Conservation (phyloP, 306 rosid genomes). For the Malus orientalis region DNA sequence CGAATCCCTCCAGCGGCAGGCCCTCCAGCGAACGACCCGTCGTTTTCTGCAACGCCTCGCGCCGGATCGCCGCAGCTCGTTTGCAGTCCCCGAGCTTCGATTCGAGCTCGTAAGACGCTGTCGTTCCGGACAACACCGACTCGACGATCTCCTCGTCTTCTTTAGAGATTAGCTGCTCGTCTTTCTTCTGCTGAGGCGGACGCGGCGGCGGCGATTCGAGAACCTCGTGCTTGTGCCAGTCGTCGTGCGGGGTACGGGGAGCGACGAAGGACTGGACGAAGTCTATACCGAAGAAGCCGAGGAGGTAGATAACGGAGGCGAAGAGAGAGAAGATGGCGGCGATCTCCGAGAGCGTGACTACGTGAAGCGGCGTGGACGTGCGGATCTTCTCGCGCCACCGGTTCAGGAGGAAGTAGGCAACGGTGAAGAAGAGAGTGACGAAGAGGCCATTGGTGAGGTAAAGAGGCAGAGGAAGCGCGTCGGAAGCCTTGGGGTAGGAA, state of each 20-base stretch:
- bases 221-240: background rate
- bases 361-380: conserved; percentile 20
- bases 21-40: conserved; percentile 22
- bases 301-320: conserved; percentile 25
- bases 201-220: background rate
- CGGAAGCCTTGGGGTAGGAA: conserved; percentile 4
- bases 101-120: conserved; percentile 15
- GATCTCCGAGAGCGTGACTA: conserved; percentile 18
- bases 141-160: conserved; percentile 14
- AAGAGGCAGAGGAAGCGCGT: conserved; percentile 10
- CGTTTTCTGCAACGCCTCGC: conserved; percentile 19
- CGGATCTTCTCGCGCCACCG: conserved; percentile 21
- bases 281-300: conserved; percentile 26
- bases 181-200: background rate
- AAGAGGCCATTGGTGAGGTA: conserved; percentile 12
- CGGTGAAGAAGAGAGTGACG: conserved; percentile 26
- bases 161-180: background rate
- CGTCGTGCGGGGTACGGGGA: conserved; percentile 1
- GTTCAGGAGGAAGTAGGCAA: conserved; percentile 26
- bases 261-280: conserved; percentile 13
- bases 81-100: conserved; percentile 16
- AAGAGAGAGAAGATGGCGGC: conserved; percentile 17
- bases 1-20: conserved; percentile 18
- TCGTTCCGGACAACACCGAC: conserved; percentile 9
- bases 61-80: conserved; percentile 12